These are phyloP conservation scores for Didymella sp. DNA, from an alignment of 2,329 filamentous ascomycete species.

Conservation along the genomic window DNA sequence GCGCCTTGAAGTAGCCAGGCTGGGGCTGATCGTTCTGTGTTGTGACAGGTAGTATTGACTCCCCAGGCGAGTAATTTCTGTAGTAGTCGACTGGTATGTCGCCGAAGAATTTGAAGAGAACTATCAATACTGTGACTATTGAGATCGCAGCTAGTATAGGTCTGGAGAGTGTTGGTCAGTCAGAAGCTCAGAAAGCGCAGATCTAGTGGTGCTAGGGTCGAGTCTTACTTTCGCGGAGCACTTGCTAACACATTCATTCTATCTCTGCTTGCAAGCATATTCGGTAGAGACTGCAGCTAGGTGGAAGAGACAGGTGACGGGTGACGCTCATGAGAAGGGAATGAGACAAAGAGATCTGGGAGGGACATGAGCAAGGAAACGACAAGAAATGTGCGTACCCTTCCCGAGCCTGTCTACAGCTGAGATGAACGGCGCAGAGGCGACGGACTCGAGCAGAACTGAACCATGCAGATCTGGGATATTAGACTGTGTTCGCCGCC, in stretches of 20 bases:
- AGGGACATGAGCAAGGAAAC: constrained; percentile 17
- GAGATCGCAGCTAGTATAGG: constrained; percentile 30
- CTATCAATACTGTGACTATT: constrained; percentile 28
- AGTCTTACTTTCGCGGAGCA: constrained; percentile 14
- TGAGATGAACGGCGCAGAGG: constrained; percentile 11
- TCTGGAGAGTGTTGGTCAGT: constrained; percentile 19
- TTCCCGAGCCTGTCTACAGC: constrained; percentile 18
- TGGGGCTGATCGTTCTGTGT: constrained; percentile 37
- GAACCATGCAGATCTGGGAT: constrained; percentile 10
- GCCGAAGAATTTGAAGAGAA: constrained; percentile 36
- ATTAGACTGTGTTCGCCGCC: constrained; percentile 9
- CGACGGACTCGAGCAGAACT: constrained; percentile 12
- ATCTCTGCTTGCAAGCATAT: constrained; percentile 3
- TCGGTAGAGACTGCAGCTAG: constrained; percentile 11
- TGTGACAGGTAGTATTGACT: constrained; percentile 22
- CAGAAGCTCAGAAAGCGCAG: not conserved
- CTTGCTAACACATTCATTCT: constrained; percentile 14
- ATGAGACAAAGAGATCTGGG: not conserved
- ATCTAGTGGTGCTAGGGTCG: not conserved
- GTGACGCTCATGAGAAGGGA: constrained; percentile 3
- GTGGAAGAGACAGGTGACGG: constrained; percentile 5
- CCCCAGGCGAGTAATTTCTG: constrained; percentile 33
- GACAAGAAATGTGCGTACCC: constrained; percentile 12
- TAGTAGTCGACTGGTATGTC: constrained; percentile 38
- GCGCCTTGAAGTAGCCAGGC: constrained; percentile 41